Percentiles rank a stretch among this genome's conserved stretches.
Conservation (phyloP, 2,329 filamentous ascomycete genomes). For the Pseudogymnoascus sp. region DNA sequence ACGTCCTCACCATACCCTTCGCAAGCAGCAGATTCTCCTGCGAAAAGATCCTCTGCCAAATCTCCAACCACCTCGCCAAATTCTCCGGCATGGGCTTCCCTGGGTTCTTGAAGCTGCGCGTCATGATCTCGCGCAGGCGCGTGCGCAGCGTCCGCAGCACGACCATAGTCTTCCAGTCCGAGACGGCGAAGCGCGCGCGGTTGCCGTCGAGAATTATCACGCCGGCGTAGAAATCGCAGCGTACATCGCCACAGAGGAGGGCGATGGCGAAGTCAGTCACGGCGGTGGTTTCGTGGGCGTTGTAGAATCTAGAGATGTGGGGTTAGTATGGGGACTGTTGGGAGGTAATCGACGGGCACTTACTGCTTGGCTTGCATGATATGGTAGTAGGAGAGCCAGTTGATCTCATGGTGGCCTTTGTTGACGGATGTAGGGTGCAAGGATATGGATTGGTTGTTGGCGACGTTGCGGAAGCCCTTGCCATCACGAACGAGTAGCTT, state of each 20-base stretch:
- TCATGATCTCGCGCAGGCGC: conserved; percentile 66
- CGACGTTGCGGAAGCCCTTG: conserved; percentile 82
- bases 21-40: conserved; percentile 20
- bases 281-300: conserved; percentile 80
- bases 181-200: conserved; percentile 69
- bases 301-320: conserved; percentile 55
- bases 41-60: conserved; percentile 63
- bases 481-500: conserved; percentile 78
- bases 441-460: conserved; percentile 84
- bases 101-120: conserved; percentile 58
- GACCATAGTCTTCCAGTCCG: conserved; percentile 84
- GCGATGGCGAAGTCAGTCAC: conserved; percentile 75
- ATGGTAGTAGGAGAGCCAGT: conserved; percentile 90
- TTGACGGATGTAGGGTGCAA: conserved; percentile 87
- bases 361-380: conserved; percentile 88
- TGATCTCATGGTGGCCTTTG: conserved; percentile 56
- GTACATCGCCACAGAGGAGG: conserved; percentile 78
- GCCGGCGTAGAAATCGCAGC: conserved; percentile 80
- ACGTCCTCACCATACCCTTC: conserved; percentile 2
- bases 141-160: conserved; percentile 74
- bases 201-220: conserved; percentile 83
- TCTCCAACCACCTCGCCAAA: conserved; percentile 64
- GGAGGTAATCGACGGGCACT: conserved; percentile 28
- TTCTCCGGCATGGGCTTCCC: conserved; percentile 54
- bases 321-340: conserved; percentile 20